Evolutionary conservation across 495 filamentous ascomycete species (phyloP), one percentile per base, ranked within the genome.

Genomic region (Penicillium cataractarum): DNA sequence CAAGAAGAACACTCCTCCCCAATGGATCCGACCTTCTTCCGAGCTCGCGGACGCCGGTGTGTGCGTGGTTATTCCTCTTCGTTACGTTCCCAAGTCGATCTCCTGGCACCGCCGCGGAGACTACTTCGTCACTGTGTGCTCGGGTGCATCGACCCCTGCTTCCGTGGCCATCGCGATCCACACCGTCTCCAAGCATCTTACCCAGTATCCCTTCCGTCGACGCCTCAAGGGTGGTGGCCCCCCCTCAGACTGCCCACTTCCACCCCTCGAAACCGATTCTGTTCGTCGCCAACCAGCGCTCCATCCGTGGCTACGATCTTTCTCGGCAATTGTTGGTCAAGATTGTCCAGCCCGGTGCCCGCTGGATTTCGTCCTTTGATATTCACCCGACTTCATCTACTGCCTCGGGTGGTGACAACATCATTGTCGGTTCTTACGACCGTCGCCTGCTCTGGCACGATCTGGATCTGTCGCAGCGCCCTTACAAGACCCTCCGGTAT

Each of bases 361-460:
- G 92, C 65, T 97, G 94, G 93, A 97, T 99, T 67, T 93, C 90
- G 0, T 91, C 88, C 22, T 90, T 98, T 68, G 92, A 96, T 69
- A 87, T 99, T 53, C 95, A 99, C 77, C 91, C 94, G 3, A 78
- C 74, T n/a, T 80, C 78, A 24, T 79, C 80, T 19, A 75, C 72
- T 42, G 76, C 76, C 19, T 75, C 80, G 15, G 88, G 88, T 10
- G 94, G 95, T 44, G 92, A 97, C 75, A 97, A 99, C 76, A 74
- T 99, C 62, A 91, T 98, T 60, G 90, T 96, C 26, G 92, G 92
- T 29, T 91, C 92, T 24, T 98, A 98, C 77, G 95, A 99, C 75
- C 89, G 91, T 61, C 89, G 93, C 52, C 83, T 99, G 4, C 82
- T 99, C 55, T 99, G 96, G 96, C 95, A 98, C 71, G 95, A 99